Conservation (phyloP, 768 basidiomycete genomes). For the Lactifluus rugatus region DNA sequence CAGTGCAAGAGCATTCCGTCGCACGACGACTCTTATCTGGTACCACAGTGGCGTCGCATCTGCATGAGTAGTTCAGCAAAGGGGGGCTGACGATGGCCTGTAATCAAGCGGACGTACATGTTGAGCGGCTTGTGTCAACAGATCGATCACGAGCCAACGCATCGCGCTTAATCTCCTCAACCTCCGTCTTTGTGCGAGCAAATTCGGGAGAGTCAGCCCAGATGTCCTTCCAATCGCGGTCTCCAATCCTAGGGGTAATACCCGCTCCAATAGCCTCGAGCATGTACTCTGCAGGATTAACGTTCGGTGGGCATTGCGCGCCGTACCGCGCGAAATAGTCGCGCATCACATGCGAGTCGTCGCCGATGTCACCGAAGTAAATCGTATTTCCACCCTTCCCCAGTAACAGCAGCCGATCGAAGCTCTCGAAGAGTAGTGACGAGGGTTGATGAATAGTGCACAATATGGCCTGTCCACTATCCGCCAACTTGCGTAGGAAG, state of each 20-base stretch:
- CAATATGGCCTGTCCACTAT: conserved; percentile 80
- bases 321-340: conserved; percentile 73
- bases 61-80: conserved; percentile 39
- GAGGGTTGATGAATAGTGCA: conserved; percentile 91
- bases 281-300: conserved; percentile 74
- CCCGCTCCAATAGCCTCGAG: conserved; percentile 84
- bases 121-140: background rate
- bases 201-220: conserved; percentile 71
- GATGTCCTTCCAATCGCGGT: conserved; percentile 79
- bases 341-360: conserved; percentile 58
- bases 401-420: conserved; percentile 63
- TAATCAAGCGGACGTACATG: conserved; percentile 1
- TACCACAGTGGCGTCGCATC: conserved; percentile 52
- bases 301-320: conserved; percentile 62
- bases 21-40: conserved; percentile 61
- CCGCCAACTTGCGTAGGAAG: conserved; percentile 76
- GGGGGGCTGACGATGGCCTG: background rate
- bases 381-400: conserved; percentile 83
- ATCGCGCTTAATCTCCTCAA: conserved; percentile 33
- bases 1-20: conserved; percentile 61
- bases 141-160: background rate
- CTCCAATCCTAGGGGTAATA: conserved; percentile 58
- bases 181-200: conserved; percentile 28
- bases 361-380: conserved; percentile 85
- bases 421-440: conserved; percentile 77